Conservation (phyloP, 352 stramenopile genomes). For the Stramenopiles sp. region DNA sequence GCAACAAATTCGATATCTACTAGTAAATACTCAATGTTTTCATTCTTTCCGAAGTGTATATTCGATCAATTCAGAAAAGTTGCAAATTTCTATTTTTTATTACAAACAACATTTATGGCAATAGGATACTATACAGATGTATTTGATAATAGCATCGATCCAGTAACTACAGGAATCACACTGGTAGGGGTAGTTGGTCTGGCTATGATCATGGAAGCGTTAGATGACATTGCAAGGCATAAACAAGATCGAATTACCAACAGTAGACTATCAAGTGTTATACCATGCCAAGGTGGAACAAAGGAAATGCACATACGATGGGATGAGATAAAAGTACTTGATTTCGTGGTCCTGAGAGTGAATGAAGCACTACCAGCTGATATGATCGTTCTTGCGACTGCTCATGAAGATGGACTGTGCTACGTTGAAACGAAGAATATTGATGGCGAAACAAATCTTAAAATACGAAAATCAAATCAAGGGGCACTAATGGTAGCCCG, state of each 20-base stretch:
- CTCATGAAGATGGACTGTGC: constrained; percentile 26
- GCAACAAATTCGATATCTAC: too few species aligned
- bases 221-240: constrained; percentile 27
- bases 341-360: constrained; percentile 40
- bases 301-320: constrained; percentile 2
- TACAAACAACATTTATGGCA: constrained; percentile 23
- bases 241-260: constrained; percentile 20
- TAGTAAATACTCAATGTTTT: too few species aligned
- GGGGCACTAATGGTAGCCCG: constrained; percentile 26
- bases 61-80: constrained; percentile 21
- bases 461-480: constrained; percentile 56
- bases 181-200: constrained; percentile 52
- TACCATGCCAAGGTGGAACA: not conserved
- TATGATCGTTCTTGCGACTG: constrained; percentile 40
- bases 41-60: too few species aligned
- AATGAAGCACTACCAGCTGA: constrained; percentile 50
- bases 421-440: constrained; percentile 68
- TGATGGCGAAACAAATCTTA: constrained; percentile 71
- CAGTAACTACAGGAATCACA: constrained; percentile 39
- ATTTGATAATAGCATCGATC: constrained; percentile 36
- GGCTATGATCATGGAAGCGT: constrained; percentile 35
- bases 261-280: constrained; percentile 10
- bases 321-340: constrained; percentile 22
- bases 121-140: constrained; percentile 15
- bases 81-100: constrained; percentile 62